These are phyloP conservation scores for Panaeolus cyanescens DNA, from an alignment of 768 basidiomycete genomes.

Conservation along the genomic window DNA sequence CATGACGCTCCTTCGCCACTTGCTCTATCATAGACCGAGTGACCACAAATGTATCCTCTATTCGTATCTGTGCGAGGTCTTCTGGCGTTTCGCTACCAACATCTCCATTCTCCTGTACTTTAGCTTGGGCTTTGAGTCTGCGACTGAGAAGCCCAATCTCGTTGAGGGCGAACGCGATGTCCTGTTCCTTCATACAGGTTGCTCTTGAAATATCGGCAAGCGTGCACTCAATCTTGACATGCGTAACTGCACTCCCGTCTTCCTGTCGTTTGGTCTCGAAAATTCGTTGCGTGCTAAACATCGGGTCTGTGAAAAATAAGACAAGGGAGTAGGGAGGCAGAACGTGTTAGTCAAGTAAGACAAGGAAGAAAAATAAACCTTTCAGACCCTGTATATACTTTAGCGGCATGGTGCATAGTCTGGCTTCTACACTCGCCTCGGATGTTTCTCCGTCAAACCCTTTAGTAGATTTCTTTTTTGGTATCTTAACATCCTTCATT, in stretches of 20 bases:
- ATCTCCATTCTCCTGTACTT: conserved; percentile 24
- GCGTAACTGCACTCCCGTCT: conserved; percentile 72
- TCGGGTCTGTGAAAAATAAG: conserved; percentile 41
- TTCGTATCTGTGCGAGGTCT: neutral
- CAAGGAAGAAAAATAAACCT: neutral
- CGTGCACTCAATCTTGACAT: conserved; percentile 68
- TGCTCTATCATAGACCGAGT: conserved; percentile 44
- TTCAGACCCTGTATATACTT: conserved; percentile 40
- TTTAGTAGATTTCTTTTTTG: conserved; percentile 47
- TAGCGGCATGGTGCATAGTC: conserved; percentile 31
- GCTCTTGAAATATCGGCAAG: conserved; percentile 78
- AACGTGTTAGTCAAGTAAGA: conserved; percentile 8
- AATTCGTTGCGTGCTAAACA: conserved; percentile 53
- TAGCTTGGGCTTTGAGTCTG: conserved; percentile 25
- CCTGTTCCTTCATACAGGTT: conserved; percentile 81
- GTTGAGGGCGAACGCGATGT: conserved; percentile 85
- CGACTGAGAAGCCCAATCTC: conserved; percentile 78
- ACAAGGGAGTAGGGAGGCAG: neutral
- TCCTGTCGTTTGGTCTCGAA: conserved; percentile 58
- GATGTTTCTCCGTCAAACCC: conserved; percentile 76
- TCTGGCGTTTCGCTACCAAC: conserved; percentile 20
- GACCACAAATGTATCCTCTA: conserved; percentile 40
- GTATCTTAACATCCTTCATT: conserved; percentile 30
- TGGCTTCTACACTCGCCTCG: conserved; percentile 30
- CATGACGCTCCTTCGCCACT: conserved; percentile 65